A percentile compares a stretch with the other conserved stretches of the same genome.
Evolutionary conservation across 148 eudicot genomes (phyloP).

Genomic region (Euryodendron excelsum): DNA sequence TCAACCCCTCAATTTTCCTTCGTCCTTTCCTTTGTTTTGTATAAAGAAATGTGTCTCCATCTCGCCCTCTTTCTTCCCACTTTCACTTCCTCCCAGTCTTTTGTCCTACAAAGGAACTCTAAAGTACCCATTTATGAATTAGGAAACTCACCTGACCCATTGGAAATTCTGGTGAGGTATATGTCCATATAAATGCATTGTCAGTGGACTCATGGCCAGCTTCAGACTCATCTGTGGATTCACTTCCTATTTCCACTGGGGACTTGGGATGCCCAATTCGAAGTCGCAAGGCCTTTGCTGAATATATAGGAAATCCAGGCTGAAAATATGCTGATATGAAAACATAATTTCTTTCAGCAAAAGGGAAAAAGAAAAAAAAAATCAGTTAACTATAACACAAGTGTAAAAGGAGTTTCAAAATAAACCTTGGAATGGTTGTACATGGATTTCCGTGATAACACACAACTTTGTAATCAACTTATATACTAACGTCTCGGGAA

Average conservation of each 20-base stretch:
- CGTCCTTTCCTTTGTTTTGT: neutral
- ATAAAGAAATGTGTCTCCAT: neutral
- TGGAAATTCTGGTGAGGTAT: conserved; percentile 70
- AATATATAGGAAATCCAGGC: conserved; percentile 66
- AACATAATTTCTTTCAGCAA: conserved; percentile 17
- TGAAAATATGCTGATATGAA: conserved; percentile 70
- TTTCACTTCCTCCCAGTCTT: neutral
- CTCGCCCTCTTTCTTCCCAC: neutral
- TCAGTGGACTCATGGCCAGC: conserved; percentile 20
- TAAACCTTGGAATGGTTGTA: conserved; percentile 76
- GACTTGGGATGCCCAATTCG: conserved; percentile 55
- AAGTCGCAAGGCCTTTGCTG: conserved; percentile 73
- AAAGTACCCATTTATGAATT: neutral
- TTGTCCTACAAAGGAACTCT: neutral
- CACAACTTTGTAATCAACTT: conserved; percentile 53
- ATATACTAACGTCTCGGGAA: conserved; percentile 65
- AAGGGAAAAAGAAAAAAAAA: neutral
- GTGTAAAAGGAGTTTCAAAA: neutral
- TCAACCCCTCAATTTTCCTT: neutral
- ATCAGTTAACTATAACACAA: neutral
- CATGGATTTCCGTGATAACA: conserved; percentile 55
- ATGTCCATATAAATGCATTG: conserved; percentile 55
- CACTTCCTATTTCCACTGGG: conserved; percentile 23
- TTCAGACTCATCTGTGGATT: conserved; percentile 4
- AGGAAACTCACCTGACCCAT: conserved; percentile 67